Base-by-base conservation (phyloP, 1,139 yeast species). In the Lizanozyma gosingica region DNA sequence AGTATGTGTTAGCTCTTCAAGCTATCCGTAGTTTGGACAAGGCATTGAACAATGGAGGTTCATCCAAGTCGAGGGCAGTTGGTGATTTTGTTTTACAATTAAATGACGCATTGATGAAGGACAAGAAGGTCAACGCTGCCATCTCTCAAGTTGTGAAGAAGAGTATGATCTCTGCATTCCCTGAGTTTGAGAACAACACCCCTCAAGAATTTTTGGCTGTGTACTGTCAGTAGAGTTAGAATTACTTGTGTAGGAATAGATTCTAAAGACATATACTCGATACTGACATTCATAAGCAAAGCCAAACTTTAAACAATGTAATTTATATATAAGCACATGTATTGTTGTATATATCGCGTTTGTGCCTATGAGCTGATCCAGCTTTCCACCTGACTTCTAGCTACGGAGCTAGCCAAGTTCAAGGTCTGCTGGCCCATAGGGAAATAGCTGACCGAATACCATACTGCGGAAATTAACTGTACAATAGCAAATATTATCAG, bases 371-470 rank as follows among this genome's bases (percentile, higher is more conserved):
- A 22, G 29, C 64, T 73, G 37, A 78, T 65, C 84, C 84, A 78
- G 37, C 67, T 64, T 45, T 76, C 82, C 1, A 76, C 82, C 50
- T 77, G 83, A 35, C 67, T 60, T 41, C 78, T 59, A 3, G 83
- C 83, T 9, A 76, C 76, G 17, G 62, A 62, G 2, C 78, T 65
- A 0, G 82, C 79, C 41, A 78, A 54, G 43, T 64, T 66, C 40
- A 78, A 58, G 0, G 83, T 78, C 42, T 72, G 78, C 37, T 68
- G 64, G 2, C 83, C 83, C 63, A 74, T 60, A 3, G 84, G 83
- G 57, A 78, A 78, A 53, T 78, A 78, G 48, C 83, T 77, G 4
- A 78, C 73, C 0, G 81, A 70, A 52, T 78, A 78, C 71, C 76
- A 73, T 4, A 76, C 41, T 11, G 77, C 78, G 48, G 76, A 63